These are phyloP conservation scores for Hypoxylon sp. DNA, from an alignment of 2,329 filamentous ascomycete genomes.

Conservation along the genomic window DNA sequence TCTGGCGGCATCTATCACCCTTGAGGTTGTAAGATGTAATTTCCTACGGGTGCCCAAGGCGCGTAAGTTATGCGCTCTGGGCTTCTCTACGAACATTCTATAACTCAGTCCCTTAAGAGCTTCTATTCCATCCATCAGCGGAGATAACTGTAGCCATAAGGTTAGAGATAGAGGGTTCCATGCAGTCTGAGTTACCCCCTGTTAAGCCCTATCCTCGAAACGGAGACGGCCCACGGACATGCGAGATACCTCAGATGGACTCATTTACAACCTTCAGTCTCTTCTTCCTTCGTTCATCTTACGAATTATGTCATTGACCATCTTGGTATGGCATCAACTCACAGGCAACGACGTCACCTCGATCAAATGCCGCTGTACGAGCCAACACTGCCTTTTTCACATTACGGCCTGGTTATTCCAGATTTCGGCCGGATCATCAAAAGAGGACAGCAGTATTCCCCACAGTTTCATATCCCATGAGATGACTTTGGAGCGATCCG, in stretches of 20 bases:
- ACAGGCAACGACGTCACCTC: background rate
- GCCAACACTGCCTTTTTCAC: too few species aligned
- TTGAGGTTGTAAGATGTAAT: constrained; percentile 5
- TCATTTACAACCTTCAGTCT: background rate
- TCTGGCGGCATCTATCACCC: background rate
- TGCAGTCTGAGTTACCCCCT: too few species aligned
- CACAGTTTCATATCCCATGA: constrained; percentile 1
- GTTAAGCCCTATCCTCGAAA: constrained; percentile 15
- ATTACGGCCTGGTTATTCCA: too few species aligned
- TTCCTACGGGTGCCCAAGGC: constrained; percentile 12
- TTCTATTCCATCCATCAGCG: too few species aligned
- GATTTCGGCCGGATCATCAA: too few species aligned
- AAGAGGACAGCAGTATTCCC: too few species aligned
- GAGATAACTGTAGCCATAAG: constrained; percentile 12
- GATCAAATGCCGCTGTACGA: background rate
- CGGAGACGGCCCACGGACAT: constrained; percentile 13
- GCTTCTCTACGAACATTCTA: too few species aligned
- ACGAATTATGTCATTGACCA: background rate
- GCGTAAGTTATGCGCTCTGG: constrained; percentile 13
- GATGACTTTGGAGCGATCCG: background rate
- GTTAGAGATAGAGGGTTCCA: too few species aligned
- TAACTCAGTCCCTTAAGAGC: too few species aligned
- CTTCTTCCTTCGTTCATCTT: background rate
- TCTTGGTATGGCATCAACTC: background rate
- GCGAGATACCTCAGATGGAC: constrained; percentile 5